Evolutionary conservation across 1,139 yeast genomes (phyloP), one percentile per base, ranked within the genome.

Genomic region (Taphrina wiesneri): DNA sequence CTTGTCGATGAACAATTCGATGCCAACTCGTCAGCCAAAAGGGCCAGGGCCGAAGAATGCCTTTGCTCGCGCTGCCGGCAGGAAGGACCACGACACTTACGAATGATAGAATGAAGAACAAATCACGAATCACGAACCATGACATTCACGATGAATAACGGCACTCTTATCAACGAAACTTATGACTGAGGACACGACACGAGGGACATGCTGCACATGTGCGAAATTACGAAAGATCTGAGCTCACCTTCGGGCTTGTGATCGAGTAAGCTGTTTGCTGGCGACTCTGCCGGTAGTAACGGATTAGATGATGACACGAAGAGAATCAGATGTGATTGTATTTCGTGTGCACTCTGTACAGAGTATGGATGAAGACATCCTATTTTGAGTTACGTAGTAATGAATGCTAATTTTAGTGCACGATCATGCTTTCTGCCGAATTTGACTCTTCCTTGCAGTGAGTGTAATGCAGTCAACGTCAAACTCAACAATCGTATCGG

Each of bases 1-100:
- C 26, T 19, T 60, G 57, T 17, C 43, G 17, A 15, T 60, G 56
- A 30, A 56, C 3, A 47, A 26, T 15, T 41, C 57, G 1, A 45
- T 53, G 64, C 65, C 65, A 13, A 28, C 51, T 19, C 19, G 65
- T 25, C 65, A 62, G 21, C 65, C 65, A 13, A 62, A 62, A 41
- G 65, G 65, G 23, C 65, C 65, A 13, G 65, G 54, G 3, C 47
- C 54, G 21, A 53, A 46, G 49, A 41, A 53, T 23, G 65, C 56
- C 32, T 62, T 62, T 53, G 34, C 46, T 15, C 30, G 60, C 34
- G 28, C 41, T n/a, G 23, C 11, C 11, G 56, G 36, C 13, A 47
- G 28, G 47, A 46, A 56, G 36, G 49, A 30, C 17, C 17, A 19
- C 11, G 34, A 41, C 26, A 30, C 36, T 19, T 28, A 56, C 15